phyloP scores from a whole-genome alignment of 2,329 filamentous ascomycete species.

The Fusarium anthophilum region DNA sequence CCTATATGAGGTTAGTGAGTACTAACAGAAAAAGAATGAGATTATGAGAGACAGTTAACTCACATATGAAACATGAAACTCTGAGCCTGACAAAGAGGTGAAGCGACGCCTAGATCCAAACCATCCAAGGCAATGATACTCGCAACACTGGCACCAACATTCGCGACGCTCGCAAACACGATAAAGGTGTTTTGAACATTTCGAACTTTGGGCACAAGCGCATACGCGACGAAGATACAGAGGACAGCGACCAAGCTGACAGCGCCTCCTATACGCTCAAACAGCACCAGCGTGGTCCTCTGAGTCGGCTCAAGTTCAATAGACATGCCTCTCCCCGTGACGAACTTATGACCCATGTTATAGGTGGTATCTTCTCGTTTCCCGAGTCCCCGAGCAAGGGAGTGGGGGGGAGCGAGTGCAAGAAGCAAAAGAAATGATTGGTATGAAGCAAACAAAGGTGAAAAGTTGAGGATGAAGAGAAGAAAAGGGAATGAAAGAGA shows the following conservation, averaged over 20 bases:
- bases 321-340: slow-evolving; percentile 24
- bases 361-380: not conserved
- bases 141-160: slow-evolving; percentile 68
- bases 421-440: not conserved
- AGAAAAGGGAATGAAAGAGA: not conserved
- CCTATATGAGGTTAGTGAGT: slow-evolving; percentile 57
- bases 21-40: slow-evolving; percentile 52
- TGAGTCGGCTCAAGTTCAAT: slow-evolving; percentile 51
- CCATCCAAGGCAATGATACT: slow-evolving; percentile 77
- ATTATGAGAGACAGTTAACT: slow-evolving; percentile 41
- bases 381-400: slow-evolving; percentile 9
- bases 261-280: slow-evolving; percentile 64
- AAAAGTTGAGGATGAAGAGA: not conserved
- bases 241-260: slow-evolving; percentile 62
- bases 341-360: slow-evolving; percentile 19
- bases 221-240: slow-evolving; percentile 63
- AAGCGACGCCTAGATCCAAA: slow-evolving; percentile 61
- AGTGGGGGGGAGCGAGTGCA: not conserved
- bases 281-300: slow-evolving; percentile 54
- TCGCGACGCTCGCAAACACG: slow-evolving; percentile 68
- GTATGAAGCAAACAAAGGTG: not conserved
- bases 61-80: slow-evolving; percentile 74
- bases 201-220: slow-evolving; percentile 60
- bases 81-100: slow-evolving; percentile 69
- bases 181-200: slow-evolving; percentile 71